A percentile compares a stretch with the other conserved stretches of the same genome.
These are phyloP conservation scores for Dactylellina haptotyla DNA, from an alignment of 2,329 filamentous ascomycete genomes.

Conservation along the genomic window DNA sequence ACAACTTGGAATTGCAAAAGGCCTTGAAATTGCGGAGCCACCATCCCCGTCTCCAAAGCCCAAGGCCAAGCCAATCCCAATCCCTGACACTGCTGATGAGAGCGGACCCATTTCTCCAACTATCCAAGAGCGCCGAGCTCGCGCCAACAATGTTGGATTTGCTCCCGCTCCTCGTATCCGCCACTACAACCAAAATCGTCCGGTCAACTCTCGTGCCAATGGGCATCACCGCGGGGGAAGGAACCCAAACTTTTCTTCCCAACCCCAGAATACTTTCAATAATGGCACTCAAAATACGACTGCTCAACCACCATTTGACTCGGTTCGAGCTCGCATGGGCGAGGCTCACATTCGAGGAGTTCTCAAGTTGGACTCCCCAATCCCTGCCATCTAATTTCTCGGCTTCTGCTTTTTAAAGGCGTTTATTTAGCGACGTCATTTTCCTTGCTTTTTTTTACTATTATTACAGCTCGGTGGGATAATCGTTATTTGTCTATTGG, in stretches of 20 bases:
- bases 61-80: constrained; percentile 5
- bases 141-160: constrained; percentile 42
- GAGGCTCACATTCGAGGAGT: constrained; percentile 51
- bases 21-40: constrained; percentile 17
- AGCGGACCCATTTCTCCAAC: constrained; percentile 34
- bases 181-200: constrained; percentile 47
- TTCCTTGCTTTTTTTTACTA: background rate
- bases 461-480: constrained; percentile 31
- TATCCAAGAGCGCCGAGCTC: constrained; percentile 48
- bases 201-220: constrained; percentile 46
- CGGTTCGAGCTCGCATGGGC: constrained; percentile 41
- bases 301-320: constrained; percentile 21
- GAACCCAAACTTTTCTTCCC: constrained; percentile 22
- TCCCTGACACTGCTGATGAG: constrained; percentile 21
- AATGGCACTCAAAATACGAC: background rate
- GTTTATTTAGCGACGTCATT: constrained; percentile 47
- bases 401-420: constrained; percentile 31
- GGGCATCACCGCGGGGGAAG: constrained; percentile 36
- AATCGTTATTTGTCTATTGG: constrained; percentile 24
- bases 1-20: constrained; percentile 13
- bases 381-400: constrained; percentile 42
- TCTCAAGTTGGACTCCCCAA: constrained; percentile 46
- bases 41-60: constrained; percentile 39
- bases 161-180: constrained; percentile 47
- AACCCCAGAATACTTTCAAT: constrained; percentile 32